phyloP scores from a whole-genome alignment of 768 basidiomycete species.

The Chiua virens region DNA sequence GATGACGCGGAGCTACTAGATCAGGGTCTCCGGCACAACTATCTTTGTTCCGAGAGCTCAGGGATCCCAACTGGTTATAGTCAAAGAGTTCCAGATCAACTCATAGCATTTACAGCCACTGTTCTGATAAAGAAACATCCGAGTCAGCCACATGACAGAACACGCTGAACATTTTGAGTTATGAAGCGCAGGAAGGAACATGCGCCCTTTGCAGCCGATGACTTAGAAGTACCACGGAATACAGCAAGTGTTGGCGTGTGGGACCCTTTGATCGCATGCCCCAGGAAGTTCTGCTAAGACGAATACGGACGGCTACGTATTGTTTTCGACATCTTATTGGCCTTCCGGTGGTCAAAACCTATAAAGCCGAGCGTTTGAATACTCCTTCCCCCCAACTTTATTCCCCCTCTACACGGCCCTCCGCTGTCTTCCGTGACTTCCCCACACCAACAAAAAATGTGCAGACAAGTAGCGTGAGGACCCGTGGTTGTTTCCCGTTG shows the following conservation, averaged over 20 bases:
- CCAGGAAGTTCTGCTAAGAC: conserved; percentile 24
- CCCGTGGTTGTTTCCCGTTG: neutral
- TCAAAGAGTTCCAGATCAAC: conserved; percentile 18
- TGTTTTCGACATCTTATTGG: conserved; percentile 28
- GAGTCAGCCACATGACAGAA: conserved; percentile 32
- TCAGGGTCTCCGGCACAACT: conserved; percentile 21
- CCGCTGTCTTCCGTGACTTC: neutral
- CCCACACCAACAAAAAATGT: conserved; percentile 45
- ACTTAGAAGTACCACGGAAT: conserved; percentile 19
- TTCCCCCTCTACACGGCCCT: conserved; percentile 5
- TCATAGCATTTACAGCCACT: conserved; percentile 5
- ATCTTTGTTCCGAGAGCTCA: conserved; percentile 27
- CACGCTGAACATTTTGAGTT: conserved; percentile 16
- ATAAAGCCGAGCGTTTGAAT: conserved; percentile 24
- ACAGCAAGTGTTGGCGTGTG: conserved; percentile 32
- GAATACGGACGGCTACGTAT: conserved; percentile 28
- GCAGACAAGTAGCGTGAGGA: conserved; percentile 74
- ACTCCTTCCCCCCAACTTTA: conserved; percentile 14
- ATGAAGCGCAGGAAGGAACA: conserved; percentile 17
- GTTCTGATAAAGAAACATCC: conserved; percentile 29
- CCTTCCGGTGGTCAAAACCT: conserved; percentile 23
- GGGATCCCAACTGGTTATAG: conserved; percentile 22
- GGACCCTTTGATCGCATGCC: conserved; percentile 23
- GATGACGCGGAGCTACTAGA: conserved; percentile 18
- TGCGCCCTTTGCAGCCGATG: conserved; percentile 14